Conservation (phyloP, 78 protist species). For the Andalucia godoyi region DNA sequence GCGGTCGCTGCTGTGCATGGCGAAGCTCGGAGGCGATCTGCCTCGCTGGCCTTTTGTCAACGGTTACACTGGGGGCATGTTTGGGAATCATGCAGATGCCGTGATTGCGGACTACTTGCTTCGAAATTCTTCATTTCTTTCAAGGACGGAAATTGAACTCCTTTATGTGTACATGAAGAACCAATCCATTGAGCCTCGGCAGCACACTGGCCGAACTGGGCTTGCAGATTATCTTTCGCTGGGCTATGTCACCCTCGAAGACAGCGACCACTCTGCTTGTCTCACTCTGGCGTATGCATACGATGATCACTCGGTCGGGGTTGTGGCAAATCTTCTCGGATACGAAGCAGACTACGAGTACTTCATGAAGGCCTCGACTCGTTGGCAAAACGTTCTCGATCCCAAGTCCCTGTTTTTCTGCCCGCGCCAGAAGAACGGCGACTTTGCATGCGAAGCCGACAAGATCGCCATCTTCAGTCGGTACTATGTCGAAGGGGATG, state of each 20-base stretch:
- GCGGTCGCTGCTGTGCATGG: neutral
- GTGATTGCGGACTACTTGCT: neutral
- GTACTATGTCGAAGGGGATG: constrained; percentile 3
- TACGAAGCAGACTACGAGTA: neutral
- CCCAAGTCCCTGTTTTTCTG: neutral
- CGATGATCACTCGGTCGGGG: neutral
- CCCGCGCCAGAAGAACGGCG: neutral
- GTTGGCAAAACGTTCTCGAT: too few species aligned
- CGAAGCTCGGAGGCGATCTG: neutral
- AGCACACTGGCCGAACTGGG: neutral
- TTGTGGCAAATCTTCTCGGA: neutral
- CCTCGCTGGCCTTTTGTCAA: constrained; percentile 22
- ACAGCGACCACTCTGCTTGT: neutral
- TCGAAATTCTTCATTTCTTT: neutral
- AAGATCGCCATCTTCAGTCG: too few species aligned
- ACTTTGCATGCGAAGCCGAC: neutral
- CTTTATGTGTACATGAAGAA: neutral
- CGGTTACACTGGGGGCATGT: constrained; percentile 6
- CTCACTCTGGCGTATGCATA: constrained; percentile 1
- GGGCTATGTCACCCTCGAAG: constrained; percentile 4
- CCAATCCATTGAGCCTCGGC: neutral
- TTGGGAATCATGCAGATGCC: neutral
- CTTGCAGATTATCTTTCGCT: neutral
- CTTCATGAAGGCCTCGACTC: too few species aligned
- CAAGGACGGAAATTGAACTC: neutral